Percentiles rank a stretch among this genome's conserved stretches.
phyloP scores from a whole-genome alignment of 768 basidiomycete species.

The Agrocybe praecox region DNA sequence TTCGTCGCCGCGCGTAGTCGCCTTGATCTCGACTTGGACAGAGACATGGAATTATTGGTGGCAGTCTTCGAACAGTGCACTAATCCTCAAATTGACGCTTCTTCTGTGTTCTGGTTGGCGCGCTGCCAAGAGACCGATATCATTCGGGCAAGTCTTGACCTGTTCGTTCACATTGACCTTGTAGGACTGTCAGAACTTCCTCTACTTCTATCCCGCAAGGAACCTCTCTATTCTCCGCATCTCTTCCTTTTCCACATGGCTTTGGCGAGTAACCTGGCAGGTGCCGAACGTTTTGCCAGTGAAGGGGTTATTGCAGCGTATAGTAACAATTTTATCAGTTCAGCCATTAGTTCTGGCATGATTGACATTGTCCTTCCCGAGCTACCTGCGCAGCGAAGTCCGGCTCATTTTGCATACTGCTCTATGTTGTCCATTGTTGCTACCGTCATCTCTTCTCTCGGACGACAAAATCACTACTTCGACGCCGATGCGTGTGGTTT shows the following conservation, averaged over 20 bases:
- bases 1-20: slow-evolving; percentile 65
- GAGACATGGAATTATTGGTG: slow-evolving; percentile 80
- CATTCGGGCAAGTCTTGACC: slow-evolving; percentile 72
- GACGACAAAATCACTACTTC: slow-evolving; percentile 74
- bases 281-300: slow-evolving; percentile 85
- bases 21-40: slow-evolving; percentile 66
- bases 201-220: slow-evolving; percentile 60
- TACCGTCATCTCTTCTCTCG: slow-evolving; percentile 64
- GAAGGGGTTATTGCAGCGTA: slow-evolving; percentile 84
- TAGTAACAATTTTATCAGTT: slow-evolving; percentile 78
- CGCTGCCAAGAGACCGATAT: slow-evolving; percentile 82
- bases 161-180: slow-evolving; percentile 70
- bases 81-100: slow-evolving; percentile 63
- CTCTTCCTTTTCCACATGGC: slow-evolving; percentile 88
- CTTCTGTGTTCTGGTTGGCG: slow-evolving; percentile 77
- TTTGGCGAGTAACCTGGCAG: slow-evolving; percentile 70
- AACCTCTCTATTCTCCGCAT: slow-evolving; percentile 75
- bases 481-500: slow-evolving; percentile 85
- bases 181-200: slow-evolving; percentile 69
- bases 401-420: slow-evolving; percentile 82
- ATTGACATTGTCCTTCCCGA: slow-evolving; percentile 71
- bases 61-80: slow-evolving; percentile 85
- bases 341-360: slow-evolving; percentile 73
- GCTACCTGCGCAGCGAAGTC: slow-evolving; percentile 74
- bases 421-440: slow-evolving; percentile 82